These are phyloP conservation scores for Lycium barbarum DNA, from an alignment of 257 asterid species.

Conservation along the genomic window DNA sequence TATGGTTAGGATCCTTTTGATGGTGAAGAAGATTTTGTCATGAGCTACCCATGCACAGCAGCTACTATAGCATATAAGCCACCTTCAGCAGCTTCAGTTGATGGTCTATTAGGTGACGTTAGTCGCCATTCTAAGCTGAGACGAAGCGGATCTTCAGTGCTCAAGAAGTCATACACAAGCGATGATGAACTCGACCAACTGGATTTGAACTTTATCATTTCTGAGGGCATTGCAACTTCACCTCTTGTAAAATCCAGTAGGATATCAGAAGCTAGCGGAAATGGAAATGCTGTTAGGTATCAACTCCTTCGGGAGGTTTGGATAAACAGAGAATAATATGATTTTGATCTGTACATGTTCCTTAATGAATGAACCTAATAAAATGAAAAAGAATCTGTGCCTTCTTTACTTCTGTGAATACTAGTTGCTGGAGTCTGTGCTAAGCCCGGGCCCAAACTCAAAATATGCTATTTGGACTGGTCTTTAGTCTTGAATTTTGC, in stretches of 20 bases:
- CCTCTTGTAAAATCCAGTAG: constrained; percentile 57
- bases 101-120: constrained; percentile 58
- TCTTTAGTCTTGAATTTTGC: too few relatives aligned
- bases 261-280: constrained; percentile 50
- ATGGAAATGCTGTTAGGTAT: constrained; percentile 62
- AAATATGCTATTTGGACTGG: too few relatives aligned
- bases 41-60: constrained; percentile 68
- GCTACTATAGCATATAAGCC: constrained; percentile 64
- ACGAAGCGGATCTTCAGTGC: constrained; percentile 56
- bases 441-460: too few relatives aligned
- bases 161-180: constrained; percentile 70
- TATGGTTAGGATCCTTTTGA: constrained; percentile 57
- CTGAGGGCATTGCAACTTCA: constrained; percentile 39
- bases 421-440: too few relatives aligned
- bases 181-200: constrained; percentile 87
- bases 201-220: constrained; percentile 56
- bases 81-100: constrained; percentile 68
- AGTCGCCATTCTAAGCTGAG: constrained; percentile 53
- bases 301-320: constrained; percentile 72
- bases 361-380: not conserved
- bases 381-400: not conserved
- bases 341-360: not conserved
- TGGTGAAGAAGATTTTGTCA: constrained; percentile 39
- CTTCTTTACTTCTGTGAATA: not conserved
- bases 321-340: constrained; percentile 47